Base-by-base conservation (phyloP, 805 yeast species). In the Cyberlindnera mycetangii region DNA sequence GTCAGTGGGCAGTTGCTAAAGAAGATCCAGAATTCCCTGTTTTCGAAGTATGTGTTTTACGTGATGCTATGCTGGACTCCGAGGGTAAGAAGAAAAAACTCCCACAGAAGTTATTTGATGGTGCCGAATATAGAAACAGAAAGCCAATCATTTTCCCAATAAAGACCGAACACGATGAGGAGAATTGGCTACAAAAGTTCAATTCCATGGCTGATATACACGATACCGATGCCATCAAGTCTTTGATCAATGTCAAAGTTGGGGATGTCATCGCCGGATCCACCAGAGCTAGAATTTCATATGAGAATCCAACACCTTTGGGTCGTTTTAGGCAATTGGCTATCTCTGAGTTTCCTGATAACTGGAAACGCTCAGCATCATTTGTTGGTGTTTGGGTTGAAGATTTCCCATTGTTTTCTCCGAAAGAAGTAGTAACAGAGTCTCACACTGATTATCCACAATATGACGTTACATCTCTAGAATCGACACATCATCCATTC, bases 401-500 rank as follows among this genome's bases (percentile, higher is more conserved):
- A n/a, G 86, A 88, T 46, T 93, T 93, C 68, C 99, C 99, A 1
- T 69, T 93, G 11, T 93, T 93, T 64, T 83, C 83, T 47, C 99
- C 99, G 0, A 59, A 66, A 5, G 90, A 83, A 50, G 38, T 54
- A 1, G 59, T 53, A 8, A 32, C 49, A 0, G 37, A 41, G n/a
- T 17, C 39, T 4, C 59, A 52, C 10, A 43, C 41, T 2, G 72
- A 64, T 2, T 88, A 78, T 54, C 97, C 97, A 2, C 51, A 39
- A 2, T 92, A 89, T 59, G 75, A 79, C 55, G 60, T 50, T 31
- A 42, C 54, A 1, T 54, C 60, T 9, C 72, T 71, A 39, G 79
- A 75, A 32, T 78, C 98, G 0, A 90, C 97, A 0, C 99, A 93
- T 60, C 99, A 93, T 61, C 99, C 99, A 5, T 93, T 93, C 67